Base-by-base conservation (phyloP, 75 land plant species). In the Pinus tabuliformis region DNA sequence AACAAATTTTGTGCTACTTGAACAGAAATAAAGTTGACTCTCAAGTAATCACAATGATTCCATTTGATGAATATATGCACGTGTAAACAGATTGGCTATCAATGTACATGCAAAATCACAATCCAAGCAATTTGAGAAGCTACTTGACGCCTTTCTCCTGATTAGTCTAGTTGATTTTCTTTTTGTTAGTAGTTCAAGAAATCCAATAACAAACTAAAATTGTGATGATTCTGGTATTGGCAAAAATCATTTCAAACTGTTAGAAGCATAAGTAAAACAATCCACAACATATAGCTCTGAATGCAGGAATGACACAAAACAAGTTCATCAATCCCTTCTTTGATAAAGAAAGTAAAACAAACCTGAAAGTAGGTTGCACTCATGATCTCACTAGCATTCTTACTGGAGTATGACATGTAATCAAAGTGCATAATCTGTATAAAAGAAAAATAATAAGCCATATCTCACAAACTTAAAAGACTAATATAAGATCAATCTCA, bases 391-490 rank as follows among this genome's bases (percentile, higher is more conserved):
- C 75, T 81, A 59, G 88, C 79, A 64, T 91, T 81, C 62, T 82
- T 87, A 64, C 84, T 86, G 13, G 77, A 52, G 77, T 81, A 96
- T 56, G 26, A 75, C 70, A 83, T 75, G 78, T 93, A 91, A 79
- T 96, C 86, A 80, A 95, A 95, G 78, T 86, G 88, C 49, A 92
- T 58, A 59, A 92, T 90, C 93, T 91, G 80, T 9, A 59, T 39
- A 66, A 71, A 52, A 37, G 36, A 62, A 21, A 68, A 13, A 17
- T n/a, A 42, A 7, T 18, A 68, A 8, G 71, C 49, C 33, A 24
- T 2, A 2, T 28, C 64, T 24, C 30, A 9, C 28, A 28, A 11
- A 28, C 12, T 62, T 21, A 8, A 49, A 62, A 62, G 3, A 2
- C 8, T 20, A 18, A 68, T n/a, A 21, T 68, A 68, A 39, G 49